Evolutionary conservation across 305 asterid genomes (phyloP).

Genomic region (Rubia tinctorum): DNA sequence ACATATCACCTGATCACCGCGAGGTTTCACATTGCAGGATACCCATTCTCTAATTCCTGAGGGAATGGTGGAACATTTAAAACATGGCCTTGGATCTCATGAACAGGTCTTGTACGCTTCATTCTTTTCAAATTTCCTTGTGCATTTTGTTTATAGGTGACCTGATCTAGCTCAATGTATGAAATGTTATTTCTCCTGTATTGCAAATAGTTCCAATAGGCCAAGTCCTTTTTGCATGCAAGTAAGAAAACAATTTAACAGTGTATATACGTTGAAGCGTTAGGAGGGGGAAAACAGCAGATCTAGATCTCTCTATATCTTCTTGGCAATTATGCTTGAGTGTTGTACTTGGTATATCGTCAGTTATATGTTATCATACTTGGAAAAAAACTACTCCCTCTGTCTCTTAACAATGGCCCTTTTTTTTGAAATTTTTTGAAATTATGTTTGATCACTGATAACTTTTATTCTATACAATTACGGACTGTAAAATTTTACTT

Average conservation of each 20-base stretch:
- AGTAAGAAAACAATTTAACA: no score
- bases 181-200: background rate
- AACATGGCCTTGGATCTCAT: constrained; percentile 59
- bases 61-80: constrained; percentile 84
- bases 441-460: no score
- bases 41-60: constrained; percentile 59
- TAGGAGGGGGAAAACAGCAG: background rate
- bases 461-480: no score
- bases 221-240: background rate
- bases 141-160: constrained; percentile 16
- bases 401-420: no score
- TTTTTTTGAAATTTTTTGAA: no score
- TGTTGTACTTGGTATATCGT: background rate
- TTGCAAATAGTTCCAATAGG: background rate
- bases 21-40: constrained; percentile 48
- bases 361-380: background rate
- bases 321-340: background rate
- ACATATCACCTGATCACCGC: background rate
- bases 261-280: background rate
- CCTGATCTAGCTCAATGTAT: background rate
- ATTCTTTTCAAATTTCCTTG: constrained; percentile 5
- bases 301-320: background rate
- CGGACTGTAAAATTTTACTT: no score
- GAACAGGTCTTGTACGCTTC: constrained; percentile 68
- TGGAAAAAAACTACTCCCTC: background rate